phyloP scores from a whole-genome alignment of 192 early-diverging fungal species.

The Haplosporangium gracile region DNA sequence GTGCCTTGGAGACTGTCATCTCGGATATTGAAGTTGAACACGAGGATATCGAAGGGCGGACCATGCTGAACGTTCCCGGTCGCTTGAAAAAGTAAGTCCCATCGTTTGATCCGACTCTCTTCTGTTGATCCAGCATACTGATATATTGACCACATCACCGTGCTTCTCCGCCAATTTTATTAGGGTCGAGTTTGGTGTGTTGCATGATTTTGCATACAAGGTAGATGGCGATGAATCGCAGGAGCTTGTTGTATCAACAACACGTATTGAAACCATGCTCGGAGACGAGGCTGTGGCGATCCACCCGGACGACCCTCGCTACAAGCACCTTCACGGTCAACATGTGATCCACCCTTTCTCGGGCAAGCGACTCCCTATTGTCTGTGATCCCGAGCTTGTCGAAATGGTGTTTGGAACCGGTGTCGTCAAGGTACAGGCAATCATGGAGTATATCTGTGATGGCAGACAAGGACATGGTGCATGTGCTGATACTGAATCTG shows the following conservation, averaged over 20 bases:
- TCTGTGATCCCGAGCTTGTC: conserved; percentile 85
- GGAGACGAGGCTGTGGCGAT: conserved; percentile 97
- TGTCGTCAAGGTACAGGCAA: conserved; percentile 83
- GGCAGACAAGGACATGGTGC: too few species aligned
- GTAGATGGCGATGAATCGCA: conserved; percentile 74
- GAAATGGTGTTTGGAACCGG: conserved; percentile 96
- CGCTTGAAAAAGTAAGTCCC: conserved; percentile 71
- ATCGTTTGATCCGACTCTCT: background rate
- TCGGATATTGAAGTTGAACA: conserved; percentile 98
- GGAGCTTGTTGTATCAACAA: conserved; percentile 92
- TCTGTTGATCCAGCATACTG: background rate
- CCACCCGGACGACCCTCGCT: conserved; percentile 87
- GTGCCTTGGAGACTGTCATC: conserved; percentile 91
- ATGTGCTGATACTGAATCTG: background rate
- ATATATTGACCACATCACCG: background rate
- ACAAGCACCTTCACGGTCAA: conserved; percentile 76
- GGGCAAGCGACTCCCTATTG: conserved; percentile 82
- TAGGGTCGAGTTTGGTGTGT: conserved; percentile 96
- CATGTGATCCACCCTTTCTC: conserved; percentile 88
- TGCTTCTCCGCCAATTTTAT: conserved; percentile 8
- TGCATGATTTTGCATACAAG: conserved; percentile 91
- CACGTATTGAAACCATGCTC: conserved; percentile 98
- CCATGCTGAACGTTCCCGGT: conserved; percentile 82
- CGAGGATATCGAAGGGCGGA: conserved; percentile 78
- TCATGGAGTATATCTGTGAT: background rate